These are phyloP conservation scores for Coemansia sp. DNA, from an alignment of 192 early-diverging fungal species.

Conservation along the genomic window DNA sequence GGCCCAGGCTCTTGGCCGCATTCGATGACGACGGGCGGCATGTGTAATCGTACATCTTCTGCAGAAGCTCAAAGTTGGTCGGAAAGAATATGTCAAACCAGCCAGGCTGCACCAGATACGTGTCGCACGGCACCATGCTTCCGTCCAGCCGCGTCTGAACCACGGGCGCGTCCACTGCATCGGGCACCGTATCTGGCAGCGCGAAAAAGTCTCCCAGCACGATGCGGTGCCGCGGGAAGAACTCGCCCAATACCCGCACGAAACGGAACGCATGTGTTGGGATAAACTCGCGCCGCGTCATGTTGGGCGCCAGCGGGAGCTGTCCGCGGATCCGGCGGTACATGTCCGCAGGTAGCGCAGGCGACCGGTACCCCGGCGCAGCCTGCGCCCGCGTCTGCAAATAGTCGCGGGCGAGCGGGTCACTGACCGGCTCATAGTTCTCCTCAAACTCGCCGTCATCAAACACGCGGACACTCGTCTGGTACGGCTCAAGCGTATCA, in stretches of 20 bases:
- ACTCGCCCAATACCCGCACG: conserved; percentile 68
- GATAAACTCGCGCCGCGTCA: conserved; percentile 84
- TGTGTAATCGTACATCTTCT: conserved; percentile 70
- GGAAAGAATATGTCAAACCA: conserved; percentile 99
- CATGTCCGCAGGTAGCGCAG: conserved; percentile 53
- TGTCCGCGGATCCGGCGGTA: conserved; percentile 56
- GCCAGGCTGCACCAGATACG: conserved; percentile 96
- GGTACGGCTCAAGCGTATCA: conserved; percentile 67
- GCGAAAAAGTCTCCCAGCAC: conserved; percentile 87
- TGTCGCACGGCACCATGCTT: conserved; percentile 91
- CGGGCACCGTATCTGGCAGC: conserved; percentile 76
- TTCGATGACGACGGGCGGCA: conserved; percentile 50
- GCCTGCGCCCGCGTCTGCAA: conserved; percentile 47
- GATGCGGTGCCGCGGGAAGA: conserved; percentile 86
- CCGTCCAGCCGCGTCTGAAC: conserved; percentile 91
- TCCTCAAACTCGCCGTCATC: conserved; percentile 84
- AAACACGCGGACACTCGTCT: conserved; percentile 81
- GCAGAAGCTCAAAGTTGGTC: conserved; percentile 88
- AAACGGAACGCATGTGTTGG: conserved; percentile 81
- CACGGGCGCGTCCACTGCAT: conserved; percentile 82
- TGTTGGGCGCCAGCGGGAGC: conserved; percentile 83
- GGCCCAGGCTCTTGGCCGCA: conserved; percentile 4
- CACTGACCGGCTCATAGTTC: conserved; percentile 75
- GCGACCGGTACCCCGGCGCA: conserved; percentile 56
- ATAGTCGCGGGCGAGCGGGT: conserved; percentile 75